Base-by-base conservation (phyloP, 106 monocot species). In the Hemerocallis citrina region DNA sequence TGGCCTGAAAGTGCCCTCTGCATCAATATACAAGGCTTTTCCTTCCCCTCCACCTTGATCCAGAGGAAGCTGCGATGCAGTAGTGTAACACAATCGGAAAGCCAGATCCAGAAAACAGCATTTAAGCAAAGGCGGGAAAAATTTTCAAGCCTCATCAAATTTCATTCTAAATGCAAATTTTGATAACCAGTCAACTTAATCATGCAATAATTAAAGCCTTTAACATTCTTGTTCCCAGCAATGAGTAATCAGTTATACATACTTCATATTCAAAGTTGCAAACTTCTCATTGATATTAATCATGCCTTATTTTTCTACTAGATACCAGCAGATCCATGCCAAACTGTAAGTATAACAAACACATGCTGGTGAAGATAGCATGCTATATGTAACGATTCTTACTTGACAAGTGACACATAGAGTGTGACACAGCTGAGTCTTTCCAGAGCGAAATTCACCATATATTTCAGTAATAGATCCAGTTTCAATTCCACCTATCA, bases 261-360 rank as follows among this genome's bases (percentile, higher is more conserved):
- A n/a, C n/a, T n/a, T n/a, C n/a, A n/a, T n/a, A n/a, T n/a, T n/a
- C n/a, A n/a, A n/a, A n/a, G n/a, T n/a, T n/a, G n/a, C n/a, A n/a
- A n/a, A n/a, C n/a, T n/a, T n/a, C n/a, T n/a, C n/a, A n/a, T n/a
- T n/a, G n/a, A n/a, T n/a, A n/a, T n/a, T n/a, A n/a, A n/a, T n/a
- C n/a, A n/a, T n/a, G n/a, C n/a, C n/a, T n/a, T n/a, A n/a, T n/a
- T n/a, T n/a, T n/a, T n/a, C n/a, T 88, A 41, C 93, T 88, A 67
- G 88, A 93, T 24, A 93, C 93, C 93, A 77, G 88, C 93, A 77
- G 85, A 88, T n/a, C n/a, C n/a, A n/a, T n/a, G n/a, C n/a, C n/a
- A n/a, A n/a, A n/a, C n/a, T n/a, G n/a, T n/a, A n/a, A n/a, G n/a
- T n/a, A n/a, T n/a, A n/a, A n/a, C n/a, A n/a, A n/a, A n/a, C n/a